Base-by-base conservation (phyloP, 1,139 yeast species). In the Trichomonascaceae sp. region DNA sequence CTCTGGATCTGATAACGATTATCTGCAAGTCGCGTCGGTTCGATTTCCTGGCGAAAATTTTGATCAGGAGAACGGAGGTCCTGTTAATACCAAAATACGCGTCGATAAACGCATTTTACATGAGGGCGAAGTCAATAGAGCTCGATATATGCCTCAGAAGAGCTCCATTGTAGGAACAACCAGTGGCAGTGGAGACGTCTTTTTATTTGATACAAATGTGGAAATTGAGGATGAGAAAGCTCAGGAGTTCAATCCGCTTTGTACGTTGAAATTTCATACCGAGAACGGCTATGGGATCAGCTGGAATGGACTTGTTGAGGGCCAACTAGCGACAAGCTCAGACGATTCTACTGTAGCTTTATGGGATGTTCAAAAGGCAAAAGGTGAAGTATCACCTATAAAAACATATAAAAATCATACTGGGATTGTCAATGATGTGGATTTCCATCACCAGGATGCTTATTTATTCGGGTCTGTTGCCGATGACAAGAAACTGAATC, bases 131-230 rank as follows among this genome's bases (percentile, higher is more conserved):
- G 83, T 90, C 52, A 91, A 91, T 65, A 76, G 93, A 57, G 95
- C 96, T 3, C 79, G 96, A 48, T 83, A 80, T 62, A 81, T 84
- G 82, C 96, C 96, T 0, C 87, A 83, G 60, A 77, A 83, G 60
- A 74, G 85, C 1, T 77, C 74, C 48, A 67, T 81, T 0, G 79
- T 89, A 9, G 91, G 95, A 6, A 84, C 96, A 0, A 85, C 88
- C 60, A 83, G 86, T 59, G 95, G 90, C 0, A 68, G 69, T 4
- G 97, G 97, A 18, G 80, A 79, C 50, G 81, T 86, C 0, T 84
- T 75, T 59, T 67, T 91, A 5, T 90, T 85, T 69, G 81, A 85
- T 60, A 74, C 78, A 58, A 77, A 70, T 12, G 55, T 19, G 47
- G 61, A 60, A 36, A 71, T 73, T 1, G 61, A 63, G 13, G 69